Evolutionary conservation across 1,139 yeast species (phyloP).

Genomic region (Hemisphaericaspora lyxosophila): DNA sequence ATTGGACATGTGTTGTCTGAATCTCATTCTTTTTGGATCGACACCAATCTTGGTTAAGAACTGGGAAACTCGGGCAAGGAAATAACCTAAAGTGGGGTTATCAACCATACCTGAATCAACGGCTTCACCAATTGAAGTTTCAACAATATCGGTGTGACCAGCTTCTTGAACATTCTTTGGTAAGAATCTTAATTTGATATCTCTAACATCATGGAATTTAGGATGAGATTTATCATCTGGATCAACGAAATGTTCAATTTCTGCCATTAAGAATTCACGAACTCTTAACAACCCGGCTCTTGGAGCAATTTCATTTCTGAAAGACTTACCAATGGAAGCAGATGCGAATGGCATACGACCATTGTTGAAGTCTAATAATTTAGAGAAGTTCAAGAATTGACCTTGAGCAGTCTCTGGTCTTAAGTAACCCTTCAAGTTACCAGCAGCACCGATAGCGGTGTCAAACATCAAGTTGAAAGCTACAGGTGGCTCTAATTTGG

Average conservation of each 20-base stretch:
- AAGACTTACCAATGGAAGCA: slow-evolving; percentile 97
- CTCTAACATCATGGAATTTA: slow-evolving; percentile 72
- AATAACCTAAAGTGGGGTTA: slow-evolving; percentile 95
- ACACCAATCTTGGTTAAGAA: slow-evolving; percentile 90
- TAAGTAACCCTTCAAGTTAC: slow-evolving; percentile 89
- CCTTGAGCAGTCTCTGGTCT: slow-evolving; percentile 99
- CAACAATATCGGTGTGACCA: slow-evolving; percentile 71
- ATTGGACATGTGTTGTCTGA: slow-evolving; percentile 97
- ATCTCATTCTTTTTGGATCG: slow-evolving; percentile 77
- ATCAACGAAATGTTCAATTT: slow-evolving; percentile 97
- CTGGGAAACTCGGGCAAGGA: slow-evolving; percentile 85
- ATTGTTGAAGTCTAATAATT: slow-evolving; percentile 92
- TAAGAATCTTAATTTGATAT: slow-evolving; percentile 71
- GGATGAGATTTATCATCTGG: slow-evolving; percentile 83
- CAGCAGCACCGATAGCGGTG: slow-evolving; percentile 98
- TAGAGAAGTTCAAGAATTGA: slow-evolving; percentile 92
- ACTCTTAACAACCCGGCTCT: slow-evolving; percentile 97
- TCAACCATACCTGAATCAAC: slow-evolving; percentile 86
- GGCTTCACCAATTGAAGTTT: slow-evolving; percentile 82
- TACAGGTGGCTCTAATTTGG: slow-evolving; percentile 80
- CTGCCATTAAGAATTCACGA: slow-evolving; percentile 99
- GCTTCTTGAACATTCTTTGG: slow-evolving; percentile 85
- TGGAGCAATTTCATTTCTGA: slow-evolving; percentile 98
- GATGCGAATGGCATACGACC: slow-evolving; percentile 98
- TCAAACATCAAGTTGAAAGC: slow-evolving; percentile 99